Conservation (phyloP, 75 land plant species). For the Sequoia sempervirens region DNA sequence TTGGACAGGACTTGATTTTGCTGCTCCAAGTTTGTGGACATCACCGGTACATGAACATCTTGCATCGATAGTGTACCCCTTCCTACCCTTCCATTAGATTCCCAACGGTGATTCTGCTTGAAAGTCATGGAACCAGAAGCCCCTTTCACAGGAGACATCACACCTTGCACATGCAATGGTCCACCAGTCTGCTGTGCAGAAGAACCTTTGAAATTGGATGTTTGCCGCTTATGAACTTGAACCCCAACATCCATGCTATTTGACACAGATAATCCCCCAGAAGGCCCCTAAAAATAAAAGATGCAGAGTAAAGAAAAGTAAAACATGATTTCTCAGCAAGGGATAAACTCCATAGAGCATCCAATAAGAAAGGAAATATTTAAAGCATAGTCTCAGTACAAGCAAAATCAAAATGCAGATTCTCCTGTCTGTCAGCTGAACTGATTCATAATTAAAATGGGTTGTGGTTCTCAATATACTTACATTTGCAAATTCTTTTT, state of each 20-base stretch:
- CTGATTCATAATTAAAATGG: background rate
- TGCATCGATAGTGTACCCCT: conserved; percentile 33
- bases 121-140: conserved; percentile 7
- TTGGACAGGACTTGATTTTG: conserved; percentile 9
- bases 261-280: background rate
- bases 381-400: background rate
- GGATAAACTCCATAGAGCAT: background rate
- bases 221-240: background rate
- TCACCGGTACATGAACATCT: conserved; percentile 16
- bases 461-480: background rate
- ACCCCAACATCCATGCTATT: conserved; percentile 3
- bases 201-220: background rate
- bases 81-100: conserved; percentile 34
- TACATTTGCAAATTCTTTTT: conserved; percentile 15
- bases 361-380: background rate
- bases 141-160: conserved; percentile 15
- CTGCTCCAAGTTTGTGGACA: conserved; percentile 19
- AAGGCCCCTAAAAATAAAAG: conserved; percentile 9
- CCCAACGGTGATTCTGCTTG: conserved; percentile 28
- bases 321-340: background rate
- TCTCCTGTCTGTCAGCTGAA: background rate
- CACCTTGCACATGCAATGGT: conserved; percentile 12
- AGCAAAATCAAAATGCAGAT: background rate
- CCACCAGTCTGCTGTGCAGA: conserved; percentile 8
- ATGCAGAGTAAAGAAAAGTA: background rate